Percentiles rank a stretch among this genome's conserved stretches.
Evolutionary conservation across 2,329 filamentous ascomycete species (phyloP).

Genomic region (Ophiostoma quercus): DNA sequence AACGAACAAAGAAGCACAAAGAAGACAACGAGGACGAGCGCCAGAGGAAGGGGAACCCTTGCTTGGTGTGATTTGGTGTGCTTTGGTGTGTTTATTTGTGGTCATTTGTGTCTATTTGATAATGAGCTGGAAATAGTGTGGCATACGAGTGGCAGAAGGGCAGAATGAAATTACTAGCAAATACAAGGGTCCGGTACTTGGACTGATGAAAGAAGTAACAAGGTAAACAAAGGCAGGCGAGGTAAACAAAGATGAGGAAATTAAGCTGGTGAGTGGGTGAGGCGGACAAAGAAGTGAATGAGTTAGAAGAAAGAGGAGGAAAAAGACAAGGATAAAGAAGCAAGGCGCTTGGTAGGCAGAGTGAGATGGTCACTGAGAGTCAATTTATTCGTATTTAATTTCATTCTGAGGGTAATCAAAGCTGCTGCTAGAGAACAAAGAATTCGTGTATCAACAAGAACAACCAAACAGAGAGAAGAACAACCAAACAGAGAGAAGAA

Average conservation of each 20-base stretch:
- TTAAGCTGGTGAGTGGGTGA: neutral
- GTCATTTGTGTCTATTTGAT: neutral
- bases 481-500: neutral
- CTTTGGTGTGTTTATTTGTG: neutral
- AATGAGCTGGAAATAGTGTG: neutral
- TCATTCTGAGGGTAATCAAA: neutral
- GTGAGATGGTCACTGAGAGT: neutral
- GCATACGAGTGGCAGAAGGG: neutral
- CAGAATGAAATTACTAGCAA: neutral
- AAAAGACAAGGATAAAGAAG: neutral
- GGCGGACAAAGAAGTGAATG: neutral
- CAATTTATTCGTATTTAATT: neutral
- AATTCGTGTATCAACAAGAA: neutral
- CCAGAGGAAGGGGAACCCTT: conserved; percentile 10
- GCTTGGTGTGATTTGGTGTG: neutral
- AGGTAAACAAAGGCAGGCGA: neutral
- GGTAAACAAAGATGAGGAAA: neutral
- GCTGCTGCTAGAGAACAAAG: neutral
- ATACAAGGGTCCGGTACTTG: neutral
- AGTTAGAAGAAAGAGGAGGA: neutral
- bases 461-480: neutral
- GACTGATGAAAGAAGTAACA: neutral
- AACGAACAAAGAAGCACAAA: conserved; percentile 6
- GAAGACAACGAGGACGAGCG: neutral
- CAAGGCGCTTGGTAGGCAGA: neutral